Evolutionary conservation across 805 yeast genomes (phyloP).

Genomic region (Starmerella powellii): DNA sequence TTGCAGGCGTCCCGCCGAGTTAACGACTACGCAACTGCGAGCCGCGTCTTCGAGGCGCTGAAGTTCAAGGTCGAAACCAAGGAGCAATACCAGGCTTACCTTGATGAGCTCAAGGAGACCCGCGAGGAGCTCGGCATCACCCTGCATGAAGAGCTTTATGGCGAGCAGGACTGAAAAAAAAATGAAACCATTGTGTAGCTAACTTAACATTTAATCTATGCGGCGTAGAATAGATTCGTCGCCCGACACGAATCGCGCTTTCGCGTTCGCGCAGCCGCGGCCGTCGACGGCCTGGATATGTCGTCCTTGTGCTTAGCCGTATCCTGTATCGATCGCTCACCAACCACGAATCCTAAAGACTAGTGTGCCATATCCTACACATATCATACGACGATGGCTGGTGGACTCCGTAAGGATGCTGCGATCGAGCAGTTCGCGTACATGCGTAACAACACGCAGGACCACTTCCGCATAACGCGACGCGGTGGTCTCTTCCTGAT

Average conservation of each 20-base stretch:
- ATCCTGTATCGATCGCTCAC: neutral
- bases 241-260: too few relatives aligned
- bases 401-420: slow-evolving; percentile 27
- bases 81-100: slow-evolving; percentile 89
- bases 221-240: neutral
- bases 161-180: slow-evolving; percentile 15
- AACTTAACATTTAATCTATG: too few relatives aligned
- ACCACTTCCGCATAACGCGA: slow-evolving; percentile 25
- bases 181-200: neutral
- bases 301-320: neutral
- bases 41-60: slow-evolving; percentile 91
- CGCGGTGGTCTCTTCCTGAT: slow-evolving; percentile 26
- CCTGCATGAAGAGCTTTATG: slow-evolving; percentile 76
- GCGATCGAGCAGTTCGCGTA: slow-evolving; percentile 29
- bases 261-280: too few relatives aligned
- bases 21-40: slow-evolving; percentile 96
- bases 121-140: slow-evolving; percentile 90
- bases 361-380: too few relatives aligned
- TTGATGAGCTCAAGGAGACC: slow-evolving; percentile 82
- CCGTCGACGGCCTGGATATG: too few relatives aligned
- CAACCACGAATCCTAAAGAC: neutral
- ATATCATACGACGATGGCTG: too few relatives aligned
- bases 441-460: slow-evolving; percentile 26
- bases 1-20: slow-evolving; percentile 97
- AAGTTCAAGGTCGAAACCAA: slow-evolving; percentile 91